phyloP scores from a whole-genome alignment of 495 filamentous ascomycete genomes.

The Gamarada debralockiae region DNA sequence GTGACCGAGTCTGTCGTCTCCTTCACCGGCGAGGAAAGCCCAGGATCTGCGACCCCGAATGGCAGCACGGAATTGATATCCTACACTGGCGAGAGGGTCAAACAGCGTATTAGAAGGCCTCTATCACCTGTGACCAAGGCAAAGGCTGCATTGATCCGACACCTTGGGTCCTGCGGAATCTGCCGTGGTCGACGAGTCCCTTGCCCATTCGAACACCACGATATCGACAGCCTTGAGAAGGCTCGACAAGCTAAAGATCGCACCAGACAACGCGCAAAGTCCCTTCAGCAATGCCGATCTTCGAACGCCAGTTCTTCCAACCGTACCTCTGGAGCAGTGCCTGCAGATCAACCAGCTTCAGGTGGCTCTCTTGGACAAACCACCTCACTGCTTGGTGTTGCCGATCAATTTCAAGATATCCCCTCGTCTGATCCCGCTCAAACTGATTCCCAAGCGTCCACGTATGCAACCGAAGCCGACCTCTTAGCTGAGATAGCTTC shows the following conservation, averaged over 20 bases:
- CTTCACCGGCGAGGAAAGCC: slow-evolving; percentile 17
- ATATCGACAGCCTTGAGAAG: slow-evolving; percentile 15
- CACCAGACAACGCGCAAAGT: background rate
- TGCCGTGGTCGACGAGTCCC: slow-evolving; percentile 15
- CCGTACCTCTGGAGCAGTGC: background rate
- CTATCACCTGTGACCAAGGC: slow-evolving; percentile 11
- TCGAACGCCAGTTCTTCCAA: slow-evolving; percentile 9
- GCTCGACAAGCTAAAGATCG: background rate
- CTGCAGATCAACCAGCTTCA: background rate
- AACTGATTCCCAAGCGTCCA: slow-evolving; percentile 2
- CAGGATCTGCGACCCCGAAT: slow-evolving; percentile 9
- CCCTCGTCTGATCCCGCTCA: background rate
- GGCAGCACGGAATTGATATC: slow-evolving; percentile 7
- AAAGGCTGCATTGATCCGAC: slow-evolving; percentile 21
- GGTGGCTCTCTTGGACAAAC: background rate
- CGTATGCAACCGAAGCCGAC: slow-evolving; percentile 8
- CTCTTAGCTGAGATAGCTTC: background rate
- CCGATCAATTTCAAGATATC: background rate
- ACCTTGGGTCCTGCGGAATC: slow-evolving; percentile 12
- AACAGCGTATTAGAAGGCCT: slow-evolving; percentile 4
- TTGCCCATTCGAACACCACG: slow-evolving; percentile 25
- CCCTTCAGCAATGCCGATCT: background rate
- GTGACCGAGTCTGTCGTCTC: slow-evolving; percentile 22
- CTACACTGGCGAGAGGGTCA: slow-evolving; percentile 19
- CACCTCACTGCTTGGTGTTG: slow-evolving; percentile 7